Evolutionary conservation across 2,329 filamentous ascomycete genomes (phyloP).

Genomic region (Fusarium xylarioides): DNA sequence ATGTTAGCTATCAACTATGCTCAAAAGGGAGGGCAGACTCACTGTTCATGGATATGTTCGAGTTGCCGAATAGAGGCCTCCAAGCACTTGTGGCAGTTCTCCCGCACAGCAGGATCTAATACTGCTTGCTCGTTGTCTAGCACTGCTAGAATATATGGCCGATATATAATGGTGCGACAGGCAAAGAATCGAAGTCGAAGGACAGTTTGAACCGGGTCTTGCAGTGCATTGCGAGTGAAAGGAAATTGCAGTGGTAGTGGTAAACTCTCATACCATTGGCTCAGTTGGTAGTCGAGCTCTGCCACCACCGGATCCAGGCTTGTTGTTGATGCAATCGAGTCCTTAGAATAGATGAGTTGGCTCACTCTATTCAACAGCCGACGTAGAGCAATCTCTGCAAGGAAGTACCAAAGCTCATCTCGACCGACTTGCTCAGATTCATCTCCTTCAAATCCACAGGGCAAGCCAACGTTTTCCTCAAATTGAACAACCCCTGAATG

Average conservation of each 20-base stretch:
- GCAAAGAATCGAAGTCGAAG: slow-evolving; percentile 83
- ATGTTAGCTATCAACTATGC: slow-evolving; percentile 11
- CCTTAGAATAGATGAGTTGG: slow-evolving; percentile 81
- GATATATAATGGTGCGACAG: slow-evolving; percentile 86
- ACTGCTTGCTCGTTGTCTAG: slow-evolving; percentile 79
- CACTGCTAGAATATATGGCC: slow-evolving; percentile 83
- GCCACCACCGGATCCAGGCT: slow-evolving; percentile 80
- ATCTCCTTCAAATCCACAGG: slow-evolving; percentile 80
- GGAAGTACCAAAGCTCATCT: slow-evolving; percentile 87
- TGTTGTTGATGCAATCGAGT: slow-evolving; percentile 74
- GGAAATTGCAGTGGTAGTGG: slow-evolving; percentile 81
- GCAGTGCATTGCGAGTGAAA: slow-evolving; percentile 71
- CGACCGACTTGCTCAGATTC: slow-evolving; percentile 70
- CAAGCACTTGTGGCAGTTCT: slow-evolving; percentile 82
- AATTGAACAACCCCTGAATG: slow-evolving; percentile 86
- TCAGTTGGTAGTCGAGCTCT: slow-evolving; percentile 83
- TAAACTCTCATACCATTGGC: slow-evolving; percentile 85
- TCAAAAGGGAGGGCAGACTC: slow-evolving; percentile 48
- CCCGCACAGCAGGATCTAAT: slow-evolving; percentile 75
- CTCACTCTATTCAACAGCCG: slow-evolving; percentile 81
- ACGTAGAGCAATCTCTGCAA: slow-evolving; percentile 82
- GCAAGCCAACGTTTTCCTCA: slow-evolving; percentile 81
- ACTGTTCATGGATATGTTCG: slow-evolving; percentile 81
- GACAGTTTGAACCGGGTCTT: slow-evolving; percentile 81
- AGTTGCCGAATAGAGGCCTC: slow-evolving; percentile 83